phyloP scores from a whole-genome alignment of 306 rosid species.

The Sicyos baderoa region DNA sequence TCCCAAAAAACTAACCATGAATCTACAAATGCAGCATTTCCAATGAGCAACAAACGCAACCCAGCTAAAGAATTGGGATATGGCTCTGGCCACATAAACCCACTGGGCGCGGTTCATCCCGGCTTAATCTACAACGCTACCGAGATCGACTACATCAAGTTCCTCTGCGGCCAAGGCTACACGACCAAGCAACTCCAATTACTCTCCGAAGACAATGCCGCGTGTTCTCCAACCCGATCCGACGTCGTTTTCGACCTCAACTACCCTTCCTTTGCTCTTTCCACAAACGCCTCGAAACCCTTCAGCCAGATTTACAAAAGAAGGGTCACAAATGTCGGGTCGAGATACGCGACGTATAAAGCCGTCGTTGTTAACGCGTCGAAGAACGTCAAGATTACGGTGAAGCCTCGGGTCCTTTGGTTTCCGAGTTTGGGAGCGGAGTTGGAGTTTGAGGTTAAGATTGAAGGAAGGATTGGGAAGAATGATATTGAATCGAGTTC shows the following conservation, averaged over 20 bases:
- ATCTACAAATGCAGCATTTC: slow-evolving; percentile 10
- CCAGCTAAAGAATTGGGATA: slow-evolving; percentile 23
- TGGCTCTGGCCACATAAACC: slow-evolving; percentile 27
- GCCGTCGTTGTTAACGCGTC: slow-evolving; percentile 26
- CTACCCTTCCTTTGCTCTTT: slow-evolving; percentile 41
- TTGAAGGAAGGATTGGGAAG: slow-evolving; percentile 22
- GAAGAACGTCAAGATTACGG: slow-evolving; percentile 24
- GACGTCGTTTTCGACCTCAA: slow-evolving; percentile 30
- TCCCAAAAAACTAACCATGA: too few species aligned
- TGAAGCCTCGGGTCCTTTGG: slow-evolving; percentile 31
- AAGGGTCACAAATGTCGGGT: slow-evolving; percentile 43
- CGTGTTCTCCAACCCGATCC: slow-evolving; percentile 1
- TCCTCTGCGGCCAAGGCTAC: slow-evolving; percentile 31
- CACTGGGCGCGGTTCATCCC: slow-evolving; percentile 23
- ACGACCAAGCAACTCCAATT: slow-evolving; percentile 17
- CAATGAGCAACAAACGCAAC: slow-evolving; percentile 10
- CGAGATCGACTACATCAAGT: slow-evolving; percentile 13
- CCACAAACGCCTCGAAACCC: neutral
- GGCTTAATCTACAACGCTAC: slow-evolving; percentile 25
- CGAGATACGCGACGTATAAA: slow-evolving; percentile 24
- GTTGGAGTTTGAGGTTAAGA: slow-evolving; percentile 18
- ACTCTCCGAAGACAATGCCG: slow-evolving; percentile 14
- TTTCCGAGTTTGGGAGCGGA: slow-evolving; percentile 32
- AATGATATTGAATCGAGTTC: slow-evolving; percentile 22
- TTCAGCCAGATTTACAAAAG: slow-evolving; percentile 26